Base-by-base conservation (phyloP, 352 stramenopile species). In the Phytophthora sp. region DNA sequence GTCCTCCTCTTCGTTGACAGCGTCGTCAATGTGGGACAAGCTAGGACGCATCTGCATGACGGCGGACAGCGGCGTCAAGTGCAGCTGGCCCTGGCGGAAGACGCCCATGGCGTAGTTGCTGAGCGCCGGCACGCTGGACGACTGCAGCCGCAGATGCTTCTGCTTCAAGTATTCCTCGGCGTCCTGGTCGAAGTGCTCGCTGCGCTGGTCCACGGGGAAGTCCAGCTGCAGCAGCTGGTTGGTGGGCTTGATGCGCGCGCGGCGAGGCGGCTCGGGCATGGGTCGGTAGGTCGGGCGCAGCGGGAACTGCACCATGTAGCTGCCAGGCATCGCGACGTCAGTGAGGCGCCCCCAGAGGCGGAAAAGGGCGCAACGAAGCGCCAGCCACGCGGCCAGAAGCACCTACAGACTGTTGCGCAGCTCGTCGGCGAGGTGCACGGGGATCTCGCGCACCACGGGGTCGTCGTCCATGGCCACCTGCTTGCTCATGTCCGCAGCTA, bases 11-110 rank as follows among this genome's bases (percentile, higher is more conserved):
- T 92, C 82, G 15, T 90, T 82, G 3, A 78, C 70, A 0, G 82
- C 86, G 42, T 88, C 84, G 35, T 95, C 84, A 52, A 95, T 90
- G 53, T 94, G 83, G 35, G 76, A 63, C 20, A 95, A 64, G 48
- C 80, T 91, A 20, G 87, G 87, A 12, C 87, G 87, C 87, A 95
- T 93, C 56, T 95, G 87, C 57, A 93, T 64, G n/a, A 93, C 66
- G 12, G 65, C 64, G 9, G 70, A 71, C 38, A 95, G 68, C 1
- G 82, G 87, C 17, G 84, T 95, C 21, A 95, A 66, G 62, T 95
- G 87, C 35, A 95, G 56, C 63, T 95, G 84, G 18, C 87, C 87
- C 53, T 92, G 78, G 12, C 87, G 84, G 42, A 95, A 91, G 21
- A 90, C 84, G 21, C 79, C 87, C 17, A 93, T 78, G 3, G 80